Evolutionary conservation across 2,329 filamentous ascomycete species (phyloP).

Genomic region (Sarocladiaceae sp.): DNA sequence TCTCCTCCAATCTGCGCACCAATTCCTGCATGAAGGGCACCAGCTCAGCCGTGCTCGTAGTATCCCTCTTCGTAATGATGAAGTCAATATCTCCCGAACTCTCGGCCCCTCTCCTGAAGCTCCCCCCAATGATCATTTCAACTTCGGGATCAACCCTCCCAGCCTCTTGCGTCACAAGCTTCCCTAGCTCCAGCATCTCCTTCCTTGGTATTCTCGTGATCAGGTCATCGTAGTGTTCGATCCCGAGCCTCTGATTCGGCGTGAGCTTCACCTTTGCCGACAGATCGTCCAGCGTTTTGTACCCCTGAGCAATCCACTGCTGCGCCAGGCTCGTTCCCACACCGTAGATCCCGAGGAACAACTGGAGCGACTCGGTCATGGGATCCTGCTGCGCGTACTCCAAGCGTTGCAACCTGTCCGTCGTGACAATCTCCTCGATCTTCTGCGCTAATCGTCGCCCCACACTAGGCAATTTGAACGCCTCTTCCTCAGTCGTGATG

Average conservation of each 20-base stretch:
- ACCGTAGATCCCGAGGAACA: conserved; percentile 77
- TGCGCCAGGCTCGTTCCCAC: conserved; percentile 67
- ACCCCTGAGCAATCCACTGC: conserved; percentile 73
- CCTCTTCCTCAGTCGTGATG: conserved; percentile 67
- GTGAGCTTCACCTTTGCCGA: conserved; percentile 56
- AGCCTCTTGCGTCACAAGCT: conserved; percentile 57
- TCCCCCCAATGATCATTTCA: conserved; percentile 73
- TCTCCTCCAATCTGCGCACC: conserved; percentile 54
- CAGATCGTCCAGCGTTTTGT: conserved; percentile 71
- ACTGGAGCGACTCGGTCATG: conserved; percentile 57
- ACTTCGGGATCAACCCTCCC: conserved; percentile 57
- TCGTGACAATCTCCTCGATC: conserved; percentile 83
- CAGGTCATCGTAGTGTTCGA: conserved; percentile 79
- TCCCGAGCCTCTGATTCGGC: conserved; percentile 66
- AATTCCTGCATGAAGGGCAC: conserved; percentile 59
- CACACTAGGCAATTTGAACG: conserved; percentile 62
- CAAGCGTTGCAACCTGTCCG: conserved; percentile 65
- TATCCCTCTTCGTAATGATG: conserved; percentile 68
- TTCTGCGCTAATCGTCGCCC: conserved; percentile 73
- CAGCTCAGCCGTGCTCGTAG: conserved; percentile 50
- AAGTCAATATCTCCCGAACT: conserved; percentile 81
- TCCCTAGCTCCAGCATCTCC: conserved; percentile 69
- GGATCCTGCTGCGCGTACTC: conserved; percentile 67
- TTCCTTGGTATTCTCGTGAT: conserved; percentile 70
- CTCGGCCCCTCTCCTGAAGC: conserved; percentile 74